Percentiles rank a stretch among this genome's conserved stretches.
These are phyloP conservation scores for Cercospora zeae-maydis DNA, from an alignment of 2,329 filamentous ascomycete species.

Conservation along the genomic window DNA sequence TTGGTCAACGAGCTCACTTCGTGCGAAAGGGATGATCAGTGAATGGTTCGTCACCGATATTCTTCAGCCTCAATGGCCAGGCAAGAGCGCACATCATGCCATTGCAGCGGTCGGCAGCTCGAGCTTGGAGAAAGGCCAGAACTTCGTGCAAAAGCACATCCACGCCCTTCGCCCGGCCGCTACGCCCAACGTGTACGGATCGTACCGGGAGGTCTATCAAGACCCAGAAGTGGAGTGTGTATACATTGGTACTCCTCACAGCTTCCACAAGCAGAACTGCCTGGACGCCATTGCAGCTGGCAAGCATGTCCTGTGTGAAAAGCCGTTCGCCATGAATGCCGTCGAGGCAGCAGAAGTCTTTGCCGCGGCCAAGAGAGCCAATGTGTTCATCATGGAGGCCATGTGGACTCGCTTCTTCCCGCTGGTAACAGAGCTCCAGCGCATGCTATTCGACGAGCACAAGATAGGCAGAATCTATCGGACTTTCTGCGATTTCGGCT, in stretches of 20 bases:
- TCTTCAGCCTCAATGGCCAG: constrained; percentile 40
- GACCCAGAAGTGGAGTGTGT: constrained; percentile 46
- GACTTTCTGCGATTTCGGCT: constrained; percentile 42
- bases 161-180: constrained; percentile 10
- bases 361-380: constrained; percentile 39
- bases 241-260: constrained; percentile 48
- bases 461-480: constrained; percentile 41
- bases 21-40: constrained; percentile 41
- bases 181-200: constrained; percentile 39
- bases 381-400: constrained; percentile 47
- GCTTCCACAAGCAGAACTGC: constrained; percentile 45
- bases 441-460: constrained; percentile 41
- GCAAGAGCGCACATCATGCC: constrained; percentile 29
- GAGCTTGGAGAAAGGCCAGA: constrained; percentile 20
- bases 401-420: constrained; percentile 49
- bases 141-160: constrained; percentile 16
- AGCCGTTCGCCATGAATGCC: constrained; percentile 45
- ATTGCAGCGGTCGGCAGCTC: constrained; percentile 21
- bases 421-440: constrained; percentile 37
- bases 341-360: constrained; percentile 43
- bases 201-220: constrained; percentile 42
- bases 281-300: constrained; percentile 44
- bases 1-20: neutral
- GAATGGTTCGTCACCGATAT: constrained; percentile 48
- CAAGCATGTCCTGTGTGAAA: constrained; percentile 49